These are phyloP conservation scores for Linnemannia hyalina DNA, from an alignment of 192 early-diverging fungal species.

Conservation along the genomic window DNA sequence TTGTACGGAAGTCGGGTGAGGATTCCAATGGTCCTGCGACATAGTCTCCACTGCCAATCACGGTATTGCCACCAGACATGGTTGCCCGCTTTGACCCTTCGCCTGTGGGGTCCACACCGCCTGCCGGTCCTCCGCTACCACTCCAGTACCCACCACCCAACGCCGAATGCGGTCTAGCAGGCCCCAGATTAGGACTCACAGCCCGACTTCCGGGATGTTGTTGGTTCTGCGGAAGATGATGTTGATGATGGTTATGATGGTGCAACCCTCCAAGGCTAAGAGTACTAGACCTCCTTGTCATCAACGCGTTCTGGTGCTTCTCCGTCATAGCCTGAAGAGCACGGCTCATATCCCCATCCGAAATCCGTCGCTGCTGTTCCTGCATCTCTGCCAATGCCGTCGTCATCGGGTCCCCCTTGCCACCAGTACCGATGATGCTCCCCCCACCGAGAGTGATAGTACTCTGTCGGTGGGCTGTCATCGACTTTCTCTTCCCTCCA, in stretches of 20 bases:
- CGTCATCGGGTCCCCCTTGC: neutral
- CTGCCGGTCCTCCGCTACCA: neutral
- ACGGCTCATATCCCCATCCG: constrained; percentile 18
- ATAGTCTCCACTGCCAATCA: constrained; percentile 16
- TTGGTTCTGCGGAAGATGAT: neutral
- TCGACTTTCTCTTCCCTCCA: neutral
- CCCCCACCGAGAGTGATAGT: neutral
- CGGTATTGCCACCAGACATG: neutral
- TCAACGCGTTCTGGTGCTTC: constrained; percentile 17
- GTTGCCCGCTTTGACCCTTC: neutral
- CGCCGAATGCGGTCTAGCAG: constrained; percentile 10
- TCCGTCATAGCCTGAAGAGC: constrained; percentile 45
- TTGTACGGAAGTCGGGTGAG: constrained; percentile 15
- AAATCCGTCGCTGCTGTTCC: neutral
- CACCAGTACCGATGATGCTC: no score
- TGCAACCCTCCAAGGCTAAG: constrained; percentile 18
- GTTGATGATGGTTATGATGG: neutral
- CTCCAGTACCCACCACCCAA: constrained; percentile 1
- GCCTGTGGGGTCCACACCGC: neutral
- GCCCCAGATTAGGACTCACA: neutral
- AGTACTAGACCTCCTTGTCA: constrained; percentile 29
- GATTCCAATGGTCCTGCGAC: constrained; percentile 12
- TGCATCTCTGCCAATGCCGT: neutral
- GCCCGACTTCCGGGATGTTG: neutral
- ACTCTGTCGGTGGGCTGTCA: neutral